Evolutionary conservation across 2,329 filamentous ascomycete genomes (phyloP), one percentile per base, ranked within the genome.

Genomic region (Trichoderma endophyticum): DNA sequence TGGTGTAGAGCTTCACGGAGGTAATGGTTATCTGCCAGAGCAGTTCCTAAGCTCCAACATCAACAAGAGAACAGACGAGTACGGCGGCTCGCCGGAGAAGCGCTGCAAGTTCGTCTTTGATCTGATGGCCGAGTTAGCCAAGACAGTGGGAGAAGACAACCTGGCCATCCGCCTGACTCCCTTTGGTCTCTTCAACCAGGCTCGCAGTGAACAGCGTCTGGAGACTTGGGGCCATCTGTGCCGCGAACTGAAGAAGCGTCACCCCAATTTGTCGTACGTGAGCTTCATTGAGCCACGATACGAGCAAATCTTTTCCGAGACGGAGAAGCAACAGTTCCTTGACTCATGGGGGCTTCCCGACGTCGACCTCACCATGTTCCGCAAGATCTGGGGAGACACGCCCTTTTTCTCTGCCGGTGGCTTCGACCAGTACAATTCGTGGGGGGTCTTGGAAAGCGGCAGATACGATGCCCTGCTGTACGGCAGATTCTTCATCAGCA

Each of bases 351-450:
- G 83, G 2, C 77, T 88, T 6, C 62, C 77, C 7, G 77, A 83
- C 3, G 82, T 87, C 24, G 82, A 84, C 57, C 80, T 88, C 1
- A 81, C 81, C 8, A 71, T 79, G 3, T 87, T 88, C 75, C 84
- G 86, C 24, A 74, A 82, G 12, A 88, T 89, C 72, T 85, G 88
- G 66, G 83, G 83, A 2, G 78, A 80, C 6, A 86, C 86, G 0
- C 87, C 86, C 0, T 87, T 89, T 78, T 83, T 90, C 73, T 84
- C 86, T 0, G 87, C 85, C 0, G 87, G 87, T 6, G 87, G 87
- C 0, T 90, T 85, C 78, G 81, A 86, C 66, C 82, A 87, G 56
- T 80, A 80, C 48, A 89, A 87, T 73, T 82, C 81, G 0, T 86
- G 83, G 80, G 85, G 83, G 2, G 82, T 86, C 1, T 3, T 79